Conservation (phyloP, 306 rosid genomes). For the Trifolium repens region DNA sequence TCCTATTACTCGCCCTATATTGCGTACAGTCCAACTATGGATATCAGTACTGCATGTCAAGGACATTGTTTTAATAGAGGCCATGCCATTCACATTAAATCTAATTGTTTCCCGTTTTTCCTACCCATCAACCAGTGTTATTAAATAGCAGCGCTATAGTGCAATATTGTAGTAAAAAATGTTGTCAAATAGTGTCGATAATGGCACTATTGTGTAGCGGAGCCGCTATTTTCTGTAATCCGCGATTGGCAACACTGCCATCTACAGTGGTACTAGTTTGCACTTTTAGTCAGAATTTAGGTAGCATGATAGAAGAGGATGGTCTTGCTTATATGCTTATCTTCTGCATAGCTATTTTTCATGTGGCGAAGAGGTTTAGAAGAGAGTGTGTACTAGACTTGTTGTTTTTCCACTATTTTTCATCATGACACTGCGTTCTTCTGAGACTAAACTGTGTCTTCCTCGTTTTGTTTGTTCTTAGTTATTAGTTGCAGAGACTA, state of each 20-base stretch:
- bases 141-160: no score
- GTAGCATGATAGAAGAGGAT: slow-evolving; percentile 14
- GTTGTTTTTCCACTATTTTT: slow-evolving; percentile 8
- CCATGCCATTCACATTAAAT: slow-evolving; percentile 17
- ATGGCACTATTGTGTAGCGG: no score
- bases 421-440: background rate
- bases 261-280: background rate
- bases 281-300: slow-evolving; percentile 14
- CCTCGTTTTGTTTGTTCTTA: slow-evolving; percentile 31
- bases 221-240: no score
- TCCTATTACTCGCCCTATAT: background rate
- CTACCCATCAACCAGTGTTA: background rate
- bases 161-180: no score
- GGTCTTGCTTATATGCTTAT: slow-evolving; percentile 30
- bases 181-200: no score
- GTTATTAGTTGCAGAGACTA: slow-evolving; percentile 20
- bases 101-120: background rate
- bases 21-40: background rate
- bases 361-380: slow-evolving; percentile 27
- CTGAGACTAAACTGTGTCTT: slow-evolving; percentile 17
- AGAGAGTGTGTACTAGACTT: slow-evolving; percentile 21
- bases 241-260: background rate
- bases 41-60: background rate
- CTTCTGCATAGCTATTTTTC: slow-evolving; percentile 20
- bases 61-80: slow-evolving; percentile 7